A percentile compares a stretch with the other conserved stretches of the same genome.
Evolutionary conservation across 176 grass and related monocot genomes (phyloP).

Genomic region (Triticum monococcum): DNA sequence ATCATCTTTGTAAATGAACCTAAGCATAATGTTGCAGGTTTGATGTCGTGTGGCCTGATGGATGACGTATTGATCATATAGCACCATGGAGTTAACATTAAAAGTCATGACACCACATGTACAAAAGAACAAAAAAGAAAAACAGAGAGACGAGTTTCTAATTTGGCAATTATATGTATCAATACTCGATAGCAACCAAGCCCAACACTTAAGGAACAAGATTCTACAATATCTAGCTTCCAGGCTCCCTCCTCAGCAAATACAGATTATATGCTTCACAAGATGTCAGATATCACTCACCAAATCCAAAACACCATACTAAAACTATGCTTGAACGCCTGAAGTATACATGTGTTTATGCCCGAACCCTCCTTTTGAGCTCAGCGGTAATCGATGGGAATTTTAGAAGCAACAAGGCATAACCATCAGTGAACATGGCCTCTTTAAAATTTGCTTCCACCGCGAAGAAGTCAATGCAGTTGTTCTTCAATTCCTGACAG

Average conservation of each 20-base stretch:
- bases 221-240: neutral
- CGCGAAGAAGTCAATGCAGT: constrained; percentile 49
- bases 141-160: too few relatives aligned
- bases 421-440: constrained; percentile 17
- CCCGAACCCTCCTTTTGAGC: neutral
- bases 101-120: neutral
- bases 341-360: neutral
- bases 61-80: neutral
- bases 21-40: constrained; percentile 23
- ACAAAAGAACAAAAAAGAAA: neutral
- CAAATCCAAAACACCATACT: neutral
- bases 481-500: constrained; percentile 43
- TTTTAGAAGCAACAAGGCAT: neutral
- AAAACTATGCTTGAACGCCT: neutral
- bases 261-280: neutral
- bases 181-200: neutral
- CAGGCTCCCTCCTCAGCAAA: neutral
- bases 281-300: neutral
- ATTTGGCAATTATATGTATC: neutral
- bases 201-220: neutral
- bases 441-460: constrained; percentile 39
- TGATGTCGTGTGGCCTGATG: constrained; percentile 25
- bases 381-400: neutral
- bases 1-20: constrained; percentile 54
- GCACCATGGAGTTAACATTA: neutral